Percentiles rank a stretch among this genome's conserved stretches.
phyloP scores from a whole-genome alignment of 2,329 filamentous ascomycete genomes.

The Neonectria magnoliae region DNA sequence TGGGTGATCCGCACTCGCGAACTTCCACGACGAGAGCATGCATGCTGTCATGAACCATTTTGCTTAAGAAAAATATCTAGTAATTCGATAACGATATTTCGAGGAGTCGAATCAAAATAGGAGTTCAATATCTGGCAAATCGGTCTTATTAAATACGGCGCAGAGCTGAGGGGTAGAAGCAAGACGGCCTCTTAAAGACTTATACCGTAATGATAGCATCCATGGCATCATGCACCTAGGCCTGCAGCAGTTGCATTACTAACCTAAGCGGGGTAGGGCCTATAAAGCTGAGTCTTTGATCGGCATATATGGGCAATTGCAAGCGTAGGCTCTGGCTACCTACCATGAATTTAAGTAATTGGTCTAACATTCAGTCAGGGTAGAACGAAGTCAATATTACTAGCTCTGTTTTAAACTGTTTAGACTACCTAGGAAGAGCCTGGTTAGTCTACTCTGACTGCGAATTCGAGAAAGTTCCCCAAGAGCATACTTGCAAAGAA shows the following conservation, averaged over 20 bases:
- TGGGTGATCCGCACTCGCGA: conserved; percentile 24
- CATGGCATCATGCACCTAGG: not conserved
- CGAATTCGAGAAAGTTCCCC: not conserved
- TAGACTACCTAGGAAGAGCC: no score
- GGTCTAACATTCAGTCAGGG: not conserved
- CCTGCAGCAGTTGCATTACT: not conserved
- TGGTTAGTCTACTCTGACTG: not conserved
- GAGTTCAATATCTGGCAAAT: not conserved
- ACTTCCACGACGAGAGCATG: conserved; percentile 33
- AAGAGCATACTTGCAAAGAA: not conserved
- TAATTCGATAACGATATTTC: not conserved
- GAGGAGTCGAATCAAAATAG: not conserved
- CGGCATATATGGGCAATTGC: not conserved
- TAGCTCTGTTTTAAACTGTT: no score
- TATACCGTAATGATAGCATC: not conserved
- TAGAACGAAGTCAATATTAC: not conserved
- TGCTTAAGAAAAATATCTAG: not conserved
- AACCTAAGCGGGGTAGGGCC: conserved; percentile 4
- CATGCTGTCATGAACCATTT: conserved; percentile 29
- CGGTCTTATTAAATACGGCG: no score
- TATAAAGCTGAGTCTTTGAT: not conserved
- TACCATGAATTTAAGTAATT: not conserved
- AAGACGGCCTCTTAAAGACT: no score
- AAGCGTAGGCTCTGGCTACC: not conserved
- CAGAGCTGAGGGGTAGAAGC: not conserved